Conservation (phyloP, 345 rosid species). For the Acer yangbiense region DNA sequence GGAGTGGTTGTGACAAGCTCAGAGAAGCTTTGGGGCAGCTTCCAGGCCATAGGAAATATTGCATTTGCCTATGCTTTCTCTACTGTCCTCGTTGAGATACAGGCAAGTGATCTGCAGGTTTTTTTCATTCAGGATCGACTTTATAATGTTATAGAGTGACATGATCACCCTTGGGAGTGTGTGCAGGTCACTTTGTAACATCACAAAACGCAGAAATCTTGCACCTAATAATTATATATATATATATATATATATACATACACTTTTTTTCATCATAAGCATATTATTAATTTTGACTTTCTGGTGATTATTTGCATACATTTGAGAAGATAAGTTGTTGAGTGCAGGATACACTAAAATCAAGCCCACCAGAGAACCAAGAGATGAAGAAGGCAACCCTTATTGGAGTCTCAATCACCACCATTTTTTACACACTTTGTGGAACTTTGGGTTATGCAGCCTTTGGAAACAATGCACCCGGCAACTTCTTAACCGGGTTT, state of each 20-base stretch:
- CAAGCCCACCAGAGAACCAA: conserved; percentile 63
- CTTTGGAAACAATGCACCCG: conserved; percentile 77
- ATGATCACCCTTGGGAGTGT: too few species aligned
- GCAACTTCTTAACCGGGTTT: conserved; percentile 85
- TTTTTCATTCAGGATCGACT: too few species aligned
- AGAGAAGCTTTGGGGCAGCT: conserved; percentile 74
- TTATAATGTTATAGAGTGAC: too few species aligned
- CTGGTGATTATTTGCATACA: neutral
- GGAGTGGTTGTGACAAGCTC: conserved; percentile 68
- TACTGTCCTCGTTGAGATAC: conserved; percentile 75
- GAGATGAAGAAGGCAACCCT: conserved; percentile 64
- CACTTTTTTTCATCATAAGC: too few species aligned
- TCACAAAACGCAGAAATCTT: too few species aligned
- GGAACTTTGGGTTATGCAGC: conserved; percentile 90
- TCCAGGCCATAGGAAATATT: conserved; percentile 75
- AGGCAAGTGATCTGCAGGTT: conserved; percentile 38
- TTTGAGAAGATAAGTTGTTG: neutral
- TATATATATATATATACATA: too few species aligned
- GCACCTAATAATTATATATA: too few species aligned
- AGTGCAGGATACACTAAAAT: conserved; percentile 55
- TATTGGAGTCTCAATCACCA: conserved; percentile 55
- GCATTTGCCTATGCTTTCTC: conserved; percentile 86
- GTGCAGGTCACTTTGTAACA: too few species aligned
- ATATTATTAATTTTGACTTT: too few species aligned
- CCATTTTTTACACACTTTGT: conserved; percentile 72